Evolutionary conservation across 2,329 filamentous ascomycete genomes (phyloP), one percentile per base, ranked within the genome.

Genomic region (Scytalidium sp.): DNA sequence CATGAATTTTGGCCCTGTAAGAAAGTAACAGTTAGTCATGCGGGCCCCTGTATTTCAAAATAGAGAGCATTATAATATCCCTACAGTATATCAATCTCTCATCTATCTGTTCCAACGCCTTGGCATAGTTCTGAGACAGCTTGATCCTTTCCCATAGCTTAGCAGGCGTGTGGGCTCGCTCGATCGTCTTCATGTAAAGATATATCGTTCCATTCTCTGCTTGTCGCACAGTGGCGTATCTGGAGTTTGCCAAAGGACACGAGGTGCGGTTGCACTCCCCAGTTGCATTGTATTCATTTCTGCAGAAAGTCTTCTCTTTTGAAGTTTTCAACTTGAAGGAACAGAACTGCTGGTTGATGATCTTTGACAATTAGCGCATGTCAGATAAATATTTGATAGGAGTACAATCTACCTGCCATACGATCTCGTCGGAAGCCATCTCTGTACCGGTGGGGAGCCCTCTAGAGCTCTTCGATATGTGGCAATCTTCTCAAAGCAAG

Each of bases 131-230:
- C 61, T 84, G 83, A 22, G 90, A 90, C 27, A 99, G 77, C 65
- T 91, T 89, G 67, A 97, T 90, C 60, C 87, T 85, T 73, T 97
- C 91, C 94, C 94, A 99, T 74, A 93, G 84, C 71, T 96, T 95
- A 51, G 83, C 86, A 1, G 93, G 94, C 71, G 93, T 81, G 69
- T 92, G 93, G 11, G 87, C 80, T 54, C 94, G 88, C 75, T 96
- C 91, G 59, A 92, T 83, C 3, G 90, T 94, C 76, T 97, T 97
- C 80, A 96, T 96, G 79, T 96, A 97, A 50, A 97, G 85, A 73
- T 97, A 97, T 55, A 97, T 80, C 8, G 83, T 84, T 55, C 89
- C 88, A 47, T 89, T 92, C 53, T 85, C 74, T 7, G 91, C 87
- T 64, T 95, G 84, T 57, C 93, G 87, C 53, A 97, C 84, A 8